Conservation (phyloP, 1,139 yeast genomes). For the Kurtzmaniella quercitrusa region DNA sequence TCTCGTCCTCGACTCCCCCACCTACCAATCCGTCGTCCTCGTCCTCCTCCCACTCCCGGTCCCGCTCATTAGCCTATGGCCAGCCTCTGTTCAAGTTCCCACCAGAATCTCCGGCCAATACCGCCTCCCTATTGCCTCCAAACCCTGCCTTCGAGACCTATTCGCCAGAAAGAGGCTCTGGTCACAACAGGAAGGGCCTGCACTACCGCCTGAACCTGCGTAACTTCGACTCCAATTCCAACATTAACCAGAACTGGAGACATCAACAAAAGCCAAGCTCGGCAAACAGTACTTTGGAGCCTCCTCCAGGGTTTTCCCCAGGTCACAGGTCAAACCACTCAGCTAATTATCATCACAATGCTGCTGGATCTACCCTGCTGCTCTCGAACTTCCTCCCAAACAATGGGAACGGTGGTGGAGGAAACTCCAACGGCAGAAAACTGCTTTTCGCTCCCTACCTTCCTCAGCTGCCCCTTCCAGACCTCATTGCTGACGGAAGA, state of each 20-base stretch:
- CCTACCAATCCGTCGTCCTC: slow-evolving; percentile 7
- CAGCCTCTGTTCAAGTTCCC: slow-evolving; percentile 45
- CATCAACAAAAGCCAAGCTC: slow-evolving; percentile 27
- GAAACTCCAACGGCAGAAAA: slow-evolving; percentile 53
- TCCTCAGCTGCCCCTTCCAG: slow-evolving; percentile 91
- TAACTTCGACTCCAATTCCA: slow-evolving; percentile 46
- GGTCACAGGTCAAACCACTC: slow-evolving; percentile 71
- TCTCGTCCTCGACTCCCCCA: slow-evolving; percentile 9
- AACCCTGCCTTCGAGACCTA: slow-evolving; percentile 40
- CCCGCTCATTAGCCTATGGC: slow-evolving; percentile 41
- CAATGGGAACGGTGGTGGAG: slow-evolving; percentile 14
- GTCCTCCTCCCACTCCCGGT: slow-evolving; percentile 23
- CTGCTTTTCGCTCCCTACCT: slow-evolving; percentile 93
- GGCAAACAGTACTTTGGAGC: slow-evolving; percentile 38
- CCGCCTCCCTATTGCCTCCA: slow-evolving; percentile 36
- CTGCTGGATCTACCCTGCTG: slow-evolving; percentile 61
- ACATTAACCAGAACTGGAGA: slow-evolving; percentile 58
- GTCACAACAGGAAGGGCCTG: slow-evolving; percentile 40
- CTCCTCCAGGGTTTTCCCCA: slow-evolving; percentile 63
- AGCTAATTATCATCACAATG: slow-evolving; percentile 31
- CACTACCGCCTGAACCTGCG: slow-evolving; percentile 57
- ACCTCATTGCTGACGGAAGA: slow-evolving; percentile 81
- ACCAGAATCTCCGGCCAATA: slow-evolving; percentile 19
- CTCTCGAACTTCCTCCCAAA: slow-evolving; percentile 36
- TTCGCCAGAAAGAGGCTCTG: slow-evolving; percentile 34